Conservation (phyloP, 148 eudicot species). For the Rheum nobile region DNA sequence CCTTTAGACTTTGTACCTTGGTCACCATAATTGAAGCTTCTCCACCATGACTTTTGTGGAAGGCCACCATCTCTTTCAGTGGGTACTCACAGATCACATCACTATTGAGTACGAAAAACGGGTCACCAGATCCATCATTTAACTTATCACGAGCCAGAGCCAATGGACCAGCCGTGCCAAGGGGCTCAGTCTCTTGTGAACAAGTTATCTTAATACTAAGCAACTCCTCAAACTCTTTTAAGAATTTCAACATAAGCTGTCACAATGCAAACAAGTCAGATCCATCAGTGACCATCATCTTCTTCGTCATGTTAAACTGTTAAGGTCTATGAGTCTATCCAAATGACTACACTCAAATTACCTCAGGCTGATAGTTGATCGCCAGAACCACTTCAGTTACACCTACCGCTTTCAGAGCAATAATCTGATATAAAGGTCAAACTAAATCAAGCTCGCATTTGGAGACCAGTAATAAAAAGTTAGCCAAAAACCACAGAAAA, state of each 20-base stretch:
- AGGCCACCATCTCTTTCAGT: conserved; percentile 62
- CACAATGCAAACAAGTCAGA: not conserved
- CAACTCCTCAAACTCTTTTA: conserved; percentile 82
- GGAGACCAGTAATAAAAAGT: not conserved
- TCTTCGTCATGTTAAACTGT: not conserved
- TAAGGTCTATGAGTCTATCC: not conserved
- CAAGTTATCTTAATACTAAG: conserved; percentile 78
- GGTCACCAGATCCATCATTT: conserved; percentile 64
- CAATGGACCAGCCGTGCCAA: conserved; percentile 94
- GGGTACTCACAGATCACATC: conserved; percentile 96
- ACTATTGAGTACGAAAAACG: conserved; percentile 90
- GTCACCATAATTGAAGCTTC: conserved; percentile 96
- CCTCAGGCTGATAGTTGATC: conserved; percentile 98
- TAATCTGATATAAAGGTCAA: conserved; percentile 41
- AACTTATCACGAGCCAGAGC: conserved; percentile 89
- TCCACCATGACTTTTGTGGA: conserved; percentile 89
- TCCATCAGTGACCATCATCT: not conserved
- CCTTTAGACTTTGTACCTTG: conserved; percentile 36
- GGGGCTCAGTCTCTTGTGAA: conserved; percentile 94
- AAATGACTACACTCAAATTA: conserved; percentile 9
- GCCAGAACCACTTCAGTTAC: conserved; percentile 94
- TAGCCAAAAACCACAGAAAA: not conserved
- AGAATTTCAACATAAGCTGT: conserved; percentile 86
- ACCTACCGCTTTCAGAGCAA: conserved; percentile 88
- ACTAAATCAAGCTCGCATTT: not conserved